These are phyloP conservation scores for Saccharomyces paradoxus DNA, from an alignment of 805 yeast species.

Conservation along the genomic window DNA sequence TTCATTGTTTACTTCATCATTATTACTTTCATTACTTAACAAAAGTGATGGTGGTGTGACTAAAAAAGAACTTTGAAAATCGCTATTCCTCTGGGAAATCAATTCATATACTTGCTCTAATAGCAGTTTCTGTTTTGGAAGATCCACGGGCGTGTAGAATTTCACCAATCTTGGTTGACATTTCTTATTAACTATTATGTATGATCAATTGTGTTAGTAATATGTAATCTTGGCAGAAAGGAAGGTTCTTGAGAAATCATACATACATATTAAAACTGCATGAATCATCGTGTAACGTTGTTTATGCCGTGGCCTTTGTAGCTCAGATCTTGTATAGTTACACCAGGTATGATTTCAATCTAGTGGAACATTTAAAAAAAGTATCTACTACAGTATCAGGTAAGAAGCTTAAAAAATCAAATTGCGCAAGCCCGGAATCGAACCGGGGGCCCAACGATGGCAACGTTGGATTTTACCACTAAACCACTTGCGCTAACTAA, in stretches of 20 bases:
- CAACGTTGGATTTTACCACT: slow-evolving; percentile 33
- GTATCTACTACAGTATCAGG: background rate
- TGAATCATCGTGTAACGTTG: slow-evolving; percentile 53
- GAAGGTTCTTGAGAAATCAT: background rate
- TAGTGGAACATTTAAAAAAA: background rate
- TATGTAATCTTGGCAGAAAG: background rate
- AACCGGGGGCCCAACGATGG: slow-evolving; percentile 34
- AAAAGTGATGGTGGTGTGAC: slow-evolving; percentile 75
- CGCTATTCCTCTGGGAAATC: slow-evolving; percentile 54
- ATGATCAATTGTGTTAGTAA: slow-evolving; percentile 2
- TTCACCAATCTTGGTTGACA: slow-evolving; percentile 85
- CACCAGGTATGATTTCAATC: background rate
- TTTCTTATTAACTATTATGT: slow-evolving; percentile 62
- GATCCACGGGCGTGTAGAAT: slow-evolving; percentile 86
- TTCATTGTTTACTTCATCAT: slow-evolving; percentile 40
- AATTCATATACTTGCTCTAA: slow-evolving; percentile 76
- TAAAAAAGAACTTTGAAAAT: slow-evolving; percentile 77
- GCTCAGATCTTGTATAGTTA: background rate
- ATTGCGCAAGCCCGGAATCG: slow-evolving; percentile 30
- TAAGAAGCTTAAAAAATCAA: slow-evolving; percentile 5
- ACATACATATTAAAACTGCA: slow-evolving; percentile 73
- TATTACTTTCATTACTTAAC: slow-evolving; percentile 23
- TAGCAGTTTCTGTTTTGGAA: slow-evolving; percentile 70
- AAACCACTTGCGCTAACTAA: slow-evolving; percentile 27
- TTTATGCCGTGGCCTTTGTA: no score